Evolutionary conservation across 163 green algal genomes (phyloP).

Genomic region (Chlorella variabilis): DNA sequence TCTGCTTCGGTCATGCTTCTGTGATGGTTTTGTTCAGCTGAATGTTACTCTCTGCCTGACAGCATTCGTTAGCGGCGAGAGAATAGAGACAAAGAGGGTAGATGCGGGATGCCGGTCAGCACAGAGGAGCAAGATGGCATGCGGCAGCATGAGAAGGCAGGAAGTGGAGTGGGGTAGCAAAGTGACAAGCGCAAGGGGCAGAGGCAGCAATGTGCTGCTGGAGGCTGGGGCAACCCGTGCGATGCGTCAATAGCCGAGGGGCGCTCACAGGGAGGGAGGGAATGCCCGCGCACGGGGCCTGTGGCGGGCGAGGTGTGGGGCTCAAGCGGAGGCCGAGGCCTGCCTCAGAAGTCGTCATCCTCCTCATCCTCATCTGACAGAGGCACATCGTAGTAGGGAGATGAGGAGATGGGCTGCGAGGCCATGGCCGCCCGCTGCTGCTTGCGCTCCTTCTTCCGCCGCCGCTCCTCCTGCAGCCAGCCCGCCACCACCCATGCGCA

Average conservation of each 20-base stretch:
- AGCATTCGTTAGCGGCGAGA: no score
- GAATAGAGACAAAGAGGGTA: no score
- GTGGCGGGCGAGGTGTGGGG: no score
- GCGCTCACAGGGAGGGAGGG: no score
- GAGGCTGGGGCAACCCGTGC: no score
- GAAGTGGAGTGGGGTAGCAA: background rate
- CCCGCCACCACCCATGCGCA: no score
- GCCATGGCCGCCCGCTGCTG: background rate
- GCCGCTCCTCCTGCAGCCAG: constrained; percentile 29
- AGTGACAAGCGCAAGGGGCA: no score
- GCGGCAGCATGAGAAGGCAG: constrained; percentile 10
- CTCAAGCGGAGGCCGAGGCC: no score
- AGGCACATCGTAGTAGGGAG: background rate
- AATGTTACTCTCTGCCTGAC: no score
- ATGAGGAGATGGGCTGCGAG: background rate
- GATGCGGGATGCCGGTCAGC: no score
- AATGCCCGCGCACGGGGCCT: no score
- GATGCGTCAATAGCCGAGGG: no score
- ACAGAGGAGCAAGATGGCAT: background rate
- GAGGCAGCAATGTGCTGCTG: background rate
- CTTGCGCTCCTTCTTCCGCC: constrained; percentile 12
- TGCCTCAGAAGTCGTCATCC: constrained; percentile 30
- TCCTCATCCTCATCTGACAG: constrained; percentile 23
- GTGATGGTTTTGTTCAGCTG: background rate
- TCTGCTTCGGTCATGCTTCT: background rate